These are phyloP conservation scores for Colletotrichum tanaceti DNA, from an alignment of 2,329 filamentous ascomycete species.

Conservation along the genomic window DNA sequence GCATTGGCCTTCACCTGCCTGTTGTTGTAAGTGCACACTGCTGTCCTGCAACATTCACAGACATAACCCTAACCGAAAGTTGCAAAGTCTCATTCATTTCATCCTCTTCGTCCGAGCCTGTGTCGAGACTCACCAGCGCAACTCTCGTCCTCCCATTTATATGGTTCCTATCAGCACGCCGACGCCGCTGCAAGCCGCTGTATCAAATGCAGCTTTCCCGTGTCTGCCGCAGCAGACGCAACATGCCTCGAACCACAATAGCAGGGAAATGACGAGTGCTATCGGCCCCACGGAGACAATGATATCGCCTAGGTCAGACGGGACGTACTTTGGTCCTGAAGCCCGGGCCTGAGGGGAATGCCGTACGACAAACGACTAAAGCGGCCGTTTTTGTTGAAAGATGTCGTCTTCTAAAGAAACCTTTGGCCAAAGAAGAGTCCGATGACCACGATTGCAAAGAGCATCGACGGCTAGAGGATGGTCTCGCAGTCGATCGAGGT, in stretches of 20 bases:
- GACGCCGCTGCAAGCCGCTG: constrained; percentile 12
- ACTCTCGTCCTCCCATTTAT: constrained; percentile 39
- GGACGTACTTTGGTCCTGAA: constrained; percentile 23
- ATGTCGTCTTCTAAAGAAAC: no score
- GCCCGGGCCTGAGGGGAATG: background rate
- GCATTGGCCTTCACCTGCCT: constrained; percentile 42
- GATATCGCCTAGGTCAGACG: background rate
- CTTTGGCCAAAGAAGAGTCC: background rate
- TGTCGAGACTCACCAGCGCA: constrained; percentile 51
- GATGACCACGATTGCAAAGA: background rate
- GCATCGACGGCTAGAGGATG: background rate
- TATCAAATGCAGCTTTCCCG: constrained; percentile 18
- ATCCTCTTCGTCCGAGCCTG: constrained; percentile 55
- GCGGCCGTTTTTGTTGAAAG: no score
- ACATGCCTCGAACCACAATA: background rate
- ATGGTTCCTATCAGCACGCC: constrained; percentile 26
- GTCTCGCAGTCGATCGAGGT: background rate
- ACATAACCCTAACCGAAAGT: no score
- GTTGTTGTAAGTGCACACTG: constrained; percentile 27
- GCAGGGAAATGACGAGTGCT: background rate
- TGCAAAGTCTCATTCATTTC: constrained; percentile 48
- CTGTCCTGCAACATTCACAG: background rate
- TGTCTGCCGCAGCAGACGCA: constrained; percentile 10
- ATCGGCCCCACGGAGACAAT: background rate
- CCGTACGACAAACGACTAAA: no score